Conservation (phyloP, 345 rosid genomes). For the Anastatica hierochuntica region DNA sequence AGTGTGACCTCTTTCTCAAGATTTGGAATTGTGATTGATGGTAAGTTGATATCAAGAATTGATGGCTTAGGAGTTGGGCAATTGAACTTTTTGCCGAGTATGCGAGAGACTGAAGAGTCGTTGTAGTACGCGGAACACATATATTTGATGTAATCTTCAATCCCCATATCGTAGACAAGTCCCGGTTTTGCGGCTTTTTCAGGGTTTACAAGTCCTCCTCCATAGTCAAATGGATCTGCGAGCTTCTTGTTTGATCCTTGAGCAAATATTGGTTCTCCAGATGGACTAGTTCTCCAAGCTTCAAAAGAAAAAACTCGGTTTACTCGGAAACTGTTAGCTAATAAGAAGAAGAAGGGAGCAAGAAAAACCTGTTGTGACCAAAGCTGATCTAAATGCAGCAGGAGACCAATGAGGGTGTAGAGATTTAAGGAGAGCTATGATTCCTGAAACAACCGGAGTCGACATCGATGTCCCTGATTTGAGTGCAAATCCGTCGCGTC, state of each 20-base stretch:
- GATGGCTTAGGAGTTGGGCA: not conserved
- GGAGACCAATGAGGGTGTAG: conserved; percentile 49
- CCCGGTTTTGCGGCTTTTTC: conserved; percentile 36
- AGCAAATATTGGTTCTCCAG: conserved; percentile 31
- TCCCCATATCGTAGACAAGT: conserved; percentile 31
- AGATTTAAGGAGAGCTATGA: conserved; percentile 46
- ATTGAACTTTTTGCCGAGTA: not conserved
- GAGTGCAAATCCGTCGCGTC: conserved; percentile 18
- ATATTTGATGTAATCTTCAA: not conserved
- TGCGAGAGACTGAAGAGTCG: not conserved
- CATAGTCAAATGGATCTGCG: conserved; percentile 38
- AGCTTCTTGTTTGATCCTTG: conserved; percentile 38
- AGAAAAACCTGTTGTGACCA: conserved; percentile 35
- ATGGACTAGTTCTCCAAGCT: conserved; percentile 39
- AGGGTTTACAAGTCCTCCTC: conserved; percentile 42
- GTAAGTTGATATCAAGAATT: conserved; percentile 9
- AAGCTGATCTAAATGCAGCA: conserved; percentile 51
- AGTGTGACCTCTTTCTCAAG: conserved; percentile 8
- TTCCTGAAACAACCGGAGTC: conserved; percentile 44
- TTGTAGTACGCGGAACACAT: not conserved
- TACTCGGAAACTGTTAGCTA: not conserved
- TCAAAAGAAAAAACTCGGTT: no score
- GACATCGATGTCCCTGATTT: conserved; percentile 60
- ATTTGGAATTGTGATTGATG: conserved; percentile 29
- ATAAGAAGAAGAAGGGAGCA: no score